Percentiles rank a stretch among this genome's conserved stretches.
Conservation (phyloP, 495 filamentous ascomycete species). For the Haplographium delicatum region DNA sequence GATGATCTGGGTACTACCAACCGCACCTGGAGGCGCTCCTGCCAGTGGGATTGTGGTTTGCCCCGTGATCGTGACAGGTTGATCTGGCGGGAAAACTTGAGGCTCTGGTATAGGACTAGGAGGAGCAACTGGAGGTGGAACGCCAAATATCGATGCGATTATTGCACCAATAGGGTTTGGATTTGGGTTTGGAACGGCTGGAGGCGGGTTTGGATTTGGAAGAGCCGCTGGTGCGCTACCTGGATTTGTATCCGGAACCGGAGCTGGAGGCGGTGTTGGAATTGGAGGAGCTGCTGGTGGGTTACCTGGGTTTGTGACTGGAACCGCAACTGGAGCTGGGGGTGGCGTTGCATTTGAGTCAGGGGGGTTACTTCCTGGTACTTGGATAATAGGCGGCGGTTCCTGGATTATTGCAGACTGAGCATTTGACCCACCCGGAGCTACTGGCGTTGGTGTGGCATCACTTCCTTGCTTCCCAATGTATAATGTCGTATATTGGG, state of each 20-base stretch:
- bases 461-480: too few relatives aligned
- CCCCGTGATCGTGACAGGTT: slow-evolving; percentile 1
- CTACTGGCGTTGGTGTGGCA: too few relatives aligned
- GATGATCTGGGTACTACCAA: not conserved
- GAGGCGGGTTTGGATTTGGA: not conserved
- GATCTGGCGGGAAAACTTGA: not conserved
- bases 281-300: not conserved
- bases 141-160: slow-evolving; percentile 1
- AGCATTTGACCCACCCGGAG: too few relatives aligned
- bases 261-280: not conserved
- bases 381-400: too few relatives aligned
- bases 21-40: not conserved
- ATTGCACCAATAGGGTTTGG: not conserved
- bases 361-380: too few relatives aligned
- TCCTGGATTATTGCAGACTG: too few relatives aligned
- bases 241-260: not conserved
- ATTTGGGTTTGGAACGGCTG: not conserved
- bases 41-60: not conserved
- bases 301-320: not conserved
- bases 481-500: too few relatives aligned
- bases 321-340: not conserved
- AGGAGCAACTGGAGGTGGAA: not conserved
- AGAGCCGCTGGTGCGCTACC: not conserved
- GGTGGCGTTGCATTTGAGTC: not conserved
- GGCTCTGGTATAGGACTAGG: not conserved